These are phyloP conservation scores for Daldinia caldariorum DNA, from an alignment of 495 filamentous ascomycete genomes.

Conservation along the genomic window DNA sequence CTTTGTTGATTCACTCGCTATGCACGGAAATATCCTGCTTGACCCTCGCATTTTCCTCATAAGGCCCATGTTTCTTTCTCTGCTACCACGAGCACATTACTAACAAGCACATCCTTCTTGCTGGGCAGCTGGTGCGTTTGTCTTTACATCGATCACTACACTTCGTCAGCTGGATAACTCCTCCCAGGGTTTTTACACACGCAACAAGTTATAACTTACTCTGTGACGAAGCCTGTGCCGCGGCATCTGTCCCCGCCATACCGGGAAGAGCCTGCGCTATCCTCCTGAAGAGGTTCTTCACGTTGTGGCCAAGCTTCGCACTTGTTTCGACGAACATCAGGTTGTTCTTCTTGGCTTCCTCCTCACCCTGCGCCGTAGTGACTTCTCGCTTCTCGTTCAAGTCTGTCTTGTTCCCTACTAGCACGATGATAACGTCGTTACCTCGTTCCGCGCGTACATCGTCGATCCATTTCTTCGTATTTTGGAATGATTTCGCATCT, in stretches of 20 bases:
- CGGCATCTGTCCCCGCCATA: constrained; percentile 88
- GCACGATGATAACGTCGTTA: constrained; percentile 97
- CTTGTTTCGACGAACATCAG: constrained; percentile 99
- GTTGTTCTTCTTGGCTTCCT: constrained; percentile 97
- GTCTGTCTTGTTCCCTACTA: constrained; percentile 99
- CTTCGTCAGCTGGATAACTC: constrained; percentile 39
- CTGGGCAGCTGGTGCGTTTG: constrained; percentile 73
- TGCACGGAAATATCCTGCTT: constrained; percentile 45
- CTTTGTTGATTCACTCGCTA: constrained; percentile 40
- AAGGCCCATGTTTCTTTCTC: background rate
- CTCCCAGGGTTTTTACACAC: constrained; percentile 23
- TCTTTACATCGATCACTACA: constrained; percentile 94
- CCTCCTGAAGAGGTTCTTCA: constrained; percentile 93
- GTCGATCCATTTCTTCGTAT: constrained; percentile 99
- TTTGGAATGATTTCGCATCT: constrained; percentile 93
- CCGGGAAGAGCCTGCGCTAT: constrained; percentile 98
- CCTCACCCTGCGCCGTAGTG: constrained; percentile 91
- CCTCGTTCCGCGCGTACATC: constrained; percentile 96
- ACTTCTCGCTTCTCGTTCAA: constrained; percentile 97
- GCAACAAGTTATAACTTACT: constrained; percentile 59
- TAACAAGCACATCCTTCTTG: constrained; percentile 89
- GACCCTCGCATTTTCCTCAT: constrained; percentile 12
- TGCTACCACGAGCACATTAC: constrained; percentile 8
- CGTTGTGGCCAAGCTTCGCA: constrained; percentile 97
- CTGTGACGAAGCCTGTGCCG: constrained; percentile 69